Conservation (phyloP, 768 basidiomycete genomes). For the Boletus pseudo-olivaceus region DNA sequence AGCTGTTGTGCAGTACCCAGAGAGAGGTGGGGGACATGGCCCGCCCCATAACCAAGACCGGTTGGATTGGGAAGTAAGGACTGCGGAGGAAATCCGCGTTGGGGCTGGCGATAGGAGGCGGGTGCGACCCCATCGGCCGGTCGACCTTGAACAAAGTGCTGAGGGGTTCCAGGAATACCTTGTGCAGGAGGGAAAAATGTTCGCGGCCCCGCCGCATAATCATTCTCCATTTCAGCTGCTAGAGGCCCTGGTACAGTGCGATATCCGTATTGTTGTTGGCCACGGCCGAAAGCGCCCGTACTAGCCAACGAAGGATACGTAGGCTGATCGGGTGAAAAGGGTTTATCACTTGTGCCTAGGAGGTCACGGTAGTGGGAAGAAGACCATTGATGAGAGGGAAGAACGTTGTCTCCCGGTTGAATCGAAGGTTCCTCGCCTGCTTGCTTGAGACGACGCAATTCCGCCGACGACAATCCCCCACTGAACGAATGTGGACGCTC, state of each 20-base stretch:
- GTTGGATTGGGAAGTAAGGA: constrained; percentile 53
- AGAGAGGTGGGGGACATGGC: constrained; percentile 64
- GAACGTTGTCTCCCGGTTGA: constrained; percentile 35
- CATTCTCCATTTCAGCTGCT: constrained; percentile 34
- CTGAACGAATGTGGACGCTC: constrained; percentile 82
- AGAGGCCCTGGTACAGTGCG: constrained; percentile 36
- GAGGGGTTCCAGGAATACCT: constrained; percentile 38
- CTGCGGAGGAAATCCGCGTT: constrained; percentile 56
- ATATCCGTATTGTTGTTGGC: constrained; percentile 52
- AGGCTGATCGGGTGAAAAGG: constrained; percentile 42
- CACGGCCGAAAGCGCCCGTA: constrained; percentile 44
- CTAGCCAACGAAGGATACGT: constrained; percentile 68
- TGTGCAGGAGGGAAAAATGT: constrained; percentile 47
- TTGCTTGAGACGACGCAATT: constrained; percentile 73
- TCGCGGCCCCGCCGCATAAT: constrained; percentile 59
- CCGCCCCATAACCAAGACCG: constrained; percentile 48
- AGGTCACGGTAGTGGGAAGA: constrained; percentile 49
- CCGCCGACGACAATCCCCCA: constrained; percentile 69
- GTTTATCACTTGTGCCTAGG: constrained; percentile 37
- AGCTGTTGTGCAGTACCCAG: constrained; percentile 73
- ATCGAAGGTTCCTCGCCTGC: constrained; percentile 45
- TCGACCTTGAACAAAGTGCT: constrained; percentile 50
- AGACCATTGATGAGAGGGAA: constrained; percentile 47
- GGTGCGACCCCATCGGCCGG: constrained; percentile 45
- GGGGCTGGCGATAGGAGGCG: constrained; percentile 58